Evolutionary conservation across 148 eudicot genomes (phyloP).

Genomic region (Silene conica): DNA sequence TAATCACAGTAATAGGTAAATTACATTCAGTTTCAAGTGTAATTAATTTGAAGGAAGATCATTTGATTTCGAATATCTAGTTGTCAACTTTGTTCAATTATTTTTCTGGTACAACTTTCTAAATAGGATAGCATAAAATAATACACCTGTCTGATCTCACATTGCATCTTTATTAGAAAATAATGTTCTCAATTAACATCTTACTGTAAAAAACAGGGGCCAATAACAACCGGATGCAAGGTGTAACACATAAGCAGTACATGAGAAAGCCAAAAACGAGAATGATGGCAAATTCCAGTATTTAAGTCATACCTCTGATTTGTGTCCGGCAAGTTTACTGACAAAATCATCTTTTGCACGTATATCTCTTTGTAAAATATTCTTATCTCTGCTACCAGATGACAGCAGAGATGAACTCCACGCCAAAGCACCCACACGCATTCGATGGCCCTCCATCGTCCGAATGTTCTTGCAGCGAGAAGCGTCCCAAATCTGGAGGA

Average conservation of each 20-base stretch:
- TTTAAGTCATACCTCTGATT: slow-evolving; percentile 66
- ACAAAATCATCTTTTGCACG: slow-evolving; percentile 72
- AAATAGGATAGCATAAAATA: neutral
- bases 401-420: slow-evolving; percentile 81
- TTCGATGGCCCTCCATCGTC: slow-evolving; percentile 82
- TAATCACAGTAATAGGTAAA: slow-evolving; percentile 18
- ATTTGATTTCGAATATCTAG: neutral
- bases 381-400: slow-evolving; percentile 87
- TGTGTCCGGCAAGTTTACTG: slow-evolving; percentile 76
- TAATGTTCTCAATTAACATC: neutral
- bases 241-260: neutral
- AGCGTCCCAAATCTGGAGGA: slow-evolving; percentile 80
- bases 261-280: neutral
- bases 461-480: slow-evolving; percentile 71
- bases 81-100: neutral
- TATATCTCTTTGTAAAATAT: slow-evolving; percentile 75
- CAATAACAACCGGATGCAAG: neutral
- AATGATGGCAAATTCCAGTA: neutral
- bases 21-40: neutral
- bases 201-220: neutral
- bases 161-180: neutral
- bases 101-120: neutral
- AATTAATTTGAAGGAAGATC: neutral
- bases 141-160: neutral
- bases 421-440: slow-evolving; percentile 80